phyloP scores from a whole-genome alignment of 73 alveolate genomes.

The Paramecium biaurelia region DNA sequence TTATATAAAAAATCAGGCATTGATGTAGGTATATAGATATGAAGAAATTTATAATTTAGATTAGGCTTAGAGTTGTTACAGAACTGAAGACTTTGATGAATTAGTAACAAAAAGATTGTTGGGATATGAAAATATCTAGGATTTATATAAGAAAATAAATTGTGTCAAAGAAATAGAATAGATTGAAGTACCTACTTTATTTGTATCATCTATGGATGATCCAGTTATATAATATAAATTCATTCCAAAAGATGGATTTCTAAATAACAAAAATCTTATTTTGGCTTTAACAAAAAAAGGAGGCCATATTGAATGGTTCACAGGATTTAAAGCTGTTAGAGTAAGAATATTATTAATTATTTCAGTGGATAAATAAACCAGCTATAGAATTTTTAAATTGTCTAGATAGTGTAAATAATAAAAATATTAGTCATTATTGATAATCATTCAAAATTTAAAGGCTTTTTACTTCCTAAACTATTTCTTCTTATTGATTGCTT shows the following conservation, averaged over 20 bases:
- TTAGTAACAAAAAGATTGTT: not conserved
- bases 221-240: not conserved
- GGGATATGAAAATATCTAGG: not conserved
- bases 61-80: not conserved
- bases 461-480: not conserved
- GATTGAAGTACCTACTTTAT: not conserved
- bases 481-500: constrained; percentile 12
- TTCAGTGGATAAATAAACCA: constrained; percentile 9
- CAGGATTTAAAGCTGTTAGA: not conserved
- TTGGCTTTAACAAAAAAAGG: constrained; percentile 13
- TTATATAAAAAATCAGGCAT: not conserved
- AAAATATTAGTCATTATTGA: not conserved
- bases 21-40: not conserved
- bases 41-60: not conserved
- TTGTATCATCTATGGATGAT: not conserved
- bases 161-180: not conserved
- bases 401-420: not conserved
- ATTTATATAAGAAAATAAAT: not conserved
- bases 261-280: not conserved
- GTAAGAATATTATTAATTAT: not conserved
- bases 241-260: not conserved
- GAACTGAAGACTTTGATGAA: not conserved
- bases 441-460: constrained; percentile 8
- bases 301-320: constrained; percentile 39
- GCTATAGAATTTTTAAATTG: not conserved